Conservation (phyloP, 2,329 filamentous ascomycete genomes). For the Colletotrichum spinosum region DNA sequence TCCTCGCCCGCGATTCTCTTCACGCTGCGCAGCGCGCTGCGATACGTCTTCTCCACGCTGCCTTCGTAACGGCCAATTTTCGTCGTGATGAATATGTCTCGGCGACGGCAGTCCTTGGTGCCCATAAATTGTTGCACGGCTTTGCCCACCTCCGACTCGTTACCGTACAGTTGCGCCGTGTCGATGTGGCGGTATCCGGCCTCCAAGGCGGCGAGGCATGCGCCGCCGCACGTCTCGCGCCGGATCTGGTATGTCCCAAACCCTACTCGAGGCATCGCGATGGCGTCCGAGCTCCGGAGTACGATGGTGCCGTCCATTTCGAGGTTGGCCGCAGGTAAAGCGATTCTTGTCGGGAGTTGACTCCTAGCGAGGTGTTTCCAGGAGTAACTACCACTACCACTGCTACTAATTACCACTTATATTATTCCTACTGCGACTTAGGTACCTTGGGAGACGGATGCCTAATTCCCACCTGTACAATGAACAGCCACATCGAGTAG, state of each 20-base stretch:
- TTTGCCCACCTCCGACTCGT: conserved; percentile 74
- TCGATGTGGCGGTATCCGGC: conserved; percentile 74
- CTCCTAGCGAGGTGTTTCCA: too few relatives aligned
- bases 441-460: too few relatives aligned
- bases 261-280: conserved; percentile 71
- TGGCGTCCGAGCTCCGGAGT: conserved; percentile 41
- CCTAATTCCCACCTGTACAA: too few relatives aligned
- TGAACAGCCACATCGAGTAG: too few relatives aligned
- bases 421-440: too few relatives aligned
- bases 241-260: conserved; percentile 78
- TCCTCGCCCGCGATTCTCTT: conserved; percentile 65
- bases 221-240: conserved; percentile 64
- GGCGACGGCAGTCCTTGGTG: conserved; percentile 46
- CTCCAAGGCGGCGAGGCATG: conserved; percentile 68
- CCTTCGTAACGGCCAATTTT: conserved; percentile 71
- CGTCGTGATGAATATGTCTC: conserved; percentile 75
- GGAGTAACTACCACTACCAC: too few relatives aligned
- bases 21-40: conserved; percentile 70
- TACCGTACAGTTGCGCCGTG: conserved; percentile 72
- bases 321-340: not conserved
- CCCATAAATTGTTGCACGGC: conserved; percentile 58
- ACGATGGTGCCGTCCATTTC: conserved; percentile 35
- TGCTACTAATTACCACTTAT: too few relatives aligned
- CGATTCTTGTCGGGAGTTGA: too few relatives aligned
- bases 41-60: conserved; percentile 68